These are phyloP conservation scores for Calcarisporium arbuscula DNA, from an alignment of 2,329 filamentous ascomycete species.

Conservation along the genomic window DNA sequence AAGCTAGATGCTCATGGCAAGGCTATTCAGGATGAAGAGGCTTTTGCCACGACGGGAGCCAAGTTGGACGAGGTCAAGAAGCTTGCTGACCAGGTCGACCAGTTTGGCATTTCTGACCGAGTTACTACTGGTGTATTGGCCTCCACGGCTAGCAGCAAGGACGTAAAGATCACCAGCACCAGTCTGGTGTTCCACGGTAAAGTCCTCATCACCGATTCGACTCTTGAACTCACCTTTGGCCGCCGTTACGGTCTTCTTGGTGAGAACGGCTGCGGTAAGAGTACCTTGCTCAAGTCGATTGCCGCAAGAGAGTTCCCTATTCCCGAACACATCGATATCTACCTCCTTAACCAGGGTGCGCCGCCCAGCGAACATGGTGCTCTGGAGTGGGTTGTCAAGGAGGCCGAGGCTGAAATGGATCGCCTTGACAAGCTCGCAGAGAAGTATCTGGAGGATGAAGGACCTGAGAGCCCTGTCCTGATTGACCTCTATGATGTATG, in stretches of 20 bases:
- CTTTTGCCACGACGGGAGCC: constrained; percentile 62
- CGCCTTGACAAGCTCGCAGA: constrained; percentile 85
- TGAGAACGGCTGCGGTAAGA: constrained; percentile 99
- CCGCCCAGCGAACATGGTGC: constrained; percentile 83
- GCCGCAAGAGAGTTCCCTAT: constrained; percentile 90
- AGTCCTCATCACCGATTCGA: constrained; percentile 90
- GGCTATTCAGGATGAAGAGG: constrained; percentile 46
- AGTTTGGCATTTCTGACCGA: constrained; percentile 91
- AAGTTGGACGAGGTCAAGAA: constrained; percentile 80
- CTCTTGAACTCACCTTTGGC: constrained; percentile 85
- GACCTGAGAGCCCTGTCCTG: constrained; percentile 82
- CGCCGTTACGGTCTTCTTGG: constrained; percentile 91
- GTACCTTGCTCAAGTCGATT: constrained; percentile 93
- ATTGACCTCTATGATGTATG: constrained; percentile 94
- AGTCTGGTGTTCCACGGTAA: constrained; percentile 97
- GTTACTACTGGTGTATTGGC: constrained; percentile 96
- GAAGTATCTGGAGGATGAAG: constrained; percentile 83
- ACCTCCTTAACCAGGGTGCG: constrained; percentile 95
- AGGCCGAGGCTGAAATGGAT: constrained; percentile 89
- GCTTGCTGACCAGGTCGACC: constrained; percentile 87
- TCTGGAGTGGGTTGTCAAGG: constrained; percentile 92
- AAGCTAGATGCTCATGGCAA: constrained; percentile 59
- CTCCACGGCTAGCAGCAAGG: constrained; percentile 76
- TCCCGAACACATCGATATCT: constrained; percentile 95
- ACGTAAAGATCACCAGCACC: constrained; percentile 93